Conservation (phyloP, 2,329 filamentous ascomycete species). For the Pezicula radicicola region DNA sequence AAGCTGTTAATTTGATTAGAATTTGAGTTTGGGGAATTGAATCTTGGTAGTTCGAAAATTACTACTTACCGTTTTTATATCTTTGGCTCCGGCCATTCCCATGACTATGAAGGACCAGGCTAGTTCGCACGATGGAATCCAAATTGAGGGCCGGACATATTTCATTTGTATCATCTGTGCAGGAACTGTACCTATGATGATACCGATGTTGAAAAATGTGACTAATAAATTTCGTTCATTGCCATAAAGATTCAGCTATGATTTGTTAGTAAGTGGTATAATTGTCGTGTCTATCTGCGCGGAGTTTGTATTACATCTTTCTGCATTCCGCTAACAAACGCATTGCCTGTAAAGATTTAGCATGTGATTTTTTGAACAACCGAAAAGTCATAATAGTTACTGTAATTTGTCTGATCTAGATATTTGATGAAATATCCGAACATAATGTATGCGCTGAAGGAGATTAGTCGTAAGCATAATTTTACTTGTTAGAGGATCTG, state of each 20-base stretch:
- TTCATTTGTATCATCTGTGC: slow-evolving; percentile 29
- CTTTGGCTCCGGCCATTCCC: slow-evolving; percentile 29
- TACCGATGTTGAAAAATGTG: slow-evolving; percentile 45
- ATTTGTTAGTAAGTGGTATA: not conserved
- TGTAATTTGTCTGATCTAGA: slow-evolving; percentile 8
- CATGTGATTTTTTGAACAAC: too few species aligned
- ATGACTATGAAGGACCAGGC: slow-evolving; percentile 27
- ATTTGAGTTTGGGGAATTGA: too few species aligned
- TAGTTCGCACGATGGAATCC: slow-evolving; percentile 35
- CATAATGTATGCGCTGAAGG: not conserved
- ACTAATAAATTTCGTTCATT: slow-evolving; percentile 37
- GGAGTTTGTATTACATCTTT: slow-evolving; percentile 23
- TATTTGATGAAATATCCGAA: slow-evolving; percentile 14
- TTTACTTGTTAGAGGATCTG: not conserved
- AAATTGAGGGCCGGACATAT: slow-evolving; percentile 34
- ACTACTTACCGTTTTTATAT: slow-evolving; percentile 10
- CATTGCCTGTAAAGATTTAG: slow-evolving; percentile 34
- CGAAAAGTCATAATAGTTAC: slow-evolving; percentile 2
- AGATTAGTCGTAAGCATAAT: not conserved
- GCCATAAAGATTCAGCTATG: slow-evolving; percentile 29
- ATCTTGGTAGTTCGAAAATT: not conserved
- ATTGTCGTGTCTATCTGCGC: too few species aligned
- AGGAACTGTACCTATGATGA: slow-evolving; percentile 43
- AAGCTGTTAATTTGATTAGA: not conserved
- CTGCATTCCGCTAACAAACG: slow-evolving; percentile 35